Evolutionary conservation across 176 grass and related monocot species (phyloP), one percentile per base, ranked within the genome.

Genomic region (sorghum (Sorghum bicolor)): DNA sequence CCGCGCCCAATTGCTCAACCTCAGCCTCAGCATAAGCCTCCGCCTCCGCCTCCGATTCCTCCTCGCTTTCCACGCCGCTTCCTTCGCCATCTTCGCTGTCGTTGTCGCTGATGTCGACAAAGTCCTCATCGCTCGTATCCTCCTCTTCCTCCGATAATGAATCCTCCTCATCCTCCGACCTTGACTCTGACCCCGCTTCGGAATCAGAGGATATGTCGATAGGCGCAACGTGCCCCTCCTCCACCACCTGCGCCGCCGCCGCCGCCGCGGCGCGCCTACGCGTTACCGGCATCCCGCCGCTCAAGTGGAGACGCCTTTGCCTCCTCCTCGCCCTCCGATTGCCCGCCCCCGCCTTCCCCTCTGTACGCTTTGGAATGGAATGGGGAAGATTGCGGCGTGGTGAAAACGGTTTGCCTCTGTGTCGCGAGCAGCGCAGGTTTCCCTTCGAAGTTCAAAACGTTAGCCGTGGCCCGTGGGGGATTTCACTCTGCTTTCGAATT

Each of bases 181-280:
- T 74, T 26, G 62, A 45, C 37, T 67, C 85, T 22, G 80, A 74
- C 71, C 20, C 58, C 22, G 62, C 86, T 13, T 91, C 85, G 47
- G 86, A 80, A 47, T 88, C 88, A 5, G 92, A 91, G 9, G 89
- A 94, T 75, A 92, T 83, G 57, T 82, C 70, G 57, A 94, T 80
- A 73, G 83, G 26, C 25, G 50, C 80, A 28, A 11, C 48, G 15
- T 50, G 25, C 53, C 14, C 65, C 7, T 77, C 79, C 70, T 69
- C 68, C 36, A 10, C 58, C 5, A 22, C 50, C 19, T 1, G 33
- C 14, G 16, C 72, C 61, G 1, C 34, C 47, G 9, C 67, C 64
- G 64, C 55, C 4, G 41, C 55, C 4, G 74, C 50, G 3, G 79
- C 75, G 10, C 58, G 62, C 25, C 78, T 48, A 75, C 72, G 85